Conservation (phyloP, 1,284 basidiomycete species). For the Cryptococcus maquisensis region DNA sequence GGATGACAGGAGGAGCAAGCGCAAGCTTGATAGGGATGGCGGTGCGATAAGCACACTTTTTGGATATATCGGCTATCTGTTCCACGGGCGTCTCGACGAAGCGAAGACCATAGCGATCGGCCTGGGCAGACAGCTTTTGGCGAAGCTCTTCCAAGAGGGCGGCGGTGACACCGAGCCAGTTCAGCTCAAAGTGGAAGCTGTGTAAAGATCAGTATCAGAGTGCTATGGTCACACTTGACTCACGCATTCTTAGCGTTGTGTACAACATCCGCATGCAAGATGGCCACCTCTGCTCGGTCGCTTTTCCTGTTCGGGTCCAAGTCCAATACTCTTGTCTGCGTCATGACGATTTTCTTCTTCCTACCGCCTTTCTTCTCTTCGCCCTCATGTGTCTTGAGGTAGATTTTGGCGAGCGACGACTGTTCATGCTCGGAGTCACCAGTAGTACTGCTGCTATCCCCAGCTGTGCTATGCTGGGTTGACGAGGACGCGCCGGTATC, state of each 20-base stretch:
- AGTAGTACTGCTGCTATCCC: no score
- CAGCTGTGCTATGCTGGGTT: background rate
- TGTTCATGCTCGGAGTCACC: background rate
- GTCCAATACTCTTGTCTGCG: slow-evolving; percentile 81
- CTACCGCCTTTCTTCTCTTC: slow-evolving; percentile 9
- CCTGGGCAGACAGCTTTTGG: slow-evolving; percentile 74
- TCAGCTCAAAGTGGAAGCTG: slow-evolving; percentile 86
- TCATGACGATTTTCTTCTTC: slow-evolving; percentile 69
- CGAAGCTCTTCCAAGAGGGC: slow-evolving; percentile 89
- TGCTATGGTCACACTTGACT: slow-evolving; percentile 14
- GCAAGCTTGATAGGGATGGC: slow-evolving; percentile 75
- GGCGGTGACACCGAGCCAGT: slow-evolving; percentile 96
- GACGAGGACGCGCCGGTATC: background rate
- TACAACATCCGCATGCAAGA: slow-evolving; percentile 85
- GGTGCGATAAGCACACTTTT: slow-evolving; percentile 81
- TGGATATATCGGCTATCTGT: slow-evolving; percentile 72
- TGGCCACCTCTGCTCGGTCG: slow-evolving; percentile 78
- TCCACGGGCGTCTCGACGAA: slow-evolving; percentile 89
- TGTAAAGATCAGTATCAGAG: background rate
- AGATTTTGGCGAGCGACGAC: slow-evolving; percentile 1
- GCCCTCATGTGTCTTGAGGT: background rate
- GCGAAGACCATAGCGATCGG: slow-evolving; percentile 86
- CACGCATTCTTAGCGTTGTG: slow-evolving; percentile 79
- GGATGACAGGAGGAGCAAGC: slow-evolving; percentile 65
- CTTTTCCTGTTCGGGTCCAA: slow-evolving; percentile 75